Evolutionary conservation across 306 rosid species (phyloP), one percentile per base, ranked within the genome.

Genomic region (Malus sylvestris): DNA sequence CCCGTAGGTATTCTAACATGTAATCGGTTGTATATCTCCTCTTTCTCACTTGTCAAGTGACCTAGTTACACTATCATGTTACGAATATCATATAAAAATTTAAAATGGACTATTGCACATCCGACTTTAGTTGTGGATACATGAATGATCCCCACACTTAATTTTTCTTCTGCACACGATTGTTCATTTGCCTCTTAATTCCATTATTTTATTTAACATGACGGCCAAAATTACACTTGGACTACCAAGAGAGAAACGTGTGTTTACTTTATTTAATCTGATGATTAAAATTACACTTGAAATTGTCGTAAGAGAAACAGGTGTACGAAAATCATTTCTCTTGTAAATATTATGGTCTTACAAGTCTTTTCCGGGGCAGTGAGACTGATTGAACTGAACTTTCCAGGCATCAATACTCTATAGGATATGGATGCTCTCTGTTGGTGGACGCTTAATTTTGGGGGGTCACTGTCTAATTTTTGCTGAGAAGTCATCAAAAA

Each of bases 301-400:
- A 18, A 49, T 0, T 5, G 1, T 3, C 8, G 8, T 2, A 0
- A 5, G 1, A 49, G 55, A 15, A 15, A 49, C 2, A 15, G 19
- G 20, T 0, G 5, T 49, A 1, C 3, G 8, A 6, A 49, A 49
- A 49, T 49, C 20, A 49, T 1, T 15, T 49, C 55, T 15, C 3
- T 4, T 6, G 3, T 1, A 4, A 13, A 49, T 14, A 49, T 15
- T 14, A 6, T 49, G 55, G 8, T 6, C 19, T 49, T 49, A 15
- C 55, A 15, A 15, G 53, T 14, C 53, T 16, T 15, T 49, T 15
- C 19, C 16, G 15, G 53, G 5, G 20, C 20, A 49, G 53, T 49
- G 53, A 49, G 53, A 49, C 20, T 5, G 8, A 49, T 5, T 49
- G 55, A 15, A 49, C 55, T 2, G 55, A 6, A 49, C 55, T 49